Evolutionary conservation across 768 basidiomycete species (phyloP), one percentile per base, ranked within the genome.

Genomic region (Amyloporia xantha): DNA sequence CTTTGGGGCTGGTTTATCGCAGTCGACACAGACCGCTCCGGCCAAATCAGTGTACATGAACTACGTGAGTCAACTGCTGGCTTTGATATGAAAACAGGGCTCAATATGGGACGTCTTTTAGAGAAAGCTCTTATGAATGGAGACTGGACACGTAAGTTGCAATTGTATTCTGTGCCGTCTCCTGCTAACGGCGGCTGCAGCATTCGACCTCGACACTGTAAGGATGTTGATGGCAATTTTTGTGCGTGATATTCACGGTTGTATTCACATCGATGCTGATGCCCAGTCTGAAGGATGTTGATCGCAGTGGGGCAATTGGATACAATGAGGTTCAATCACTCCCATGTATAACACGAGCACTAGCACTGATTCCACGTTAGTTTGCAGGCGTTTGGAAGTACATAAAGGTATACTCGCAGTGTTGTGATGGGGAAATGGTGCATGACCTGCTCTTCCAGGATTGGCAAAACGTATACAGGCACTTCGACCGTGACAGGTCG

Each of bases 161-260:
- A 23, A 13, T 25, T 40, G 38, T 24, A 26, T 33, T 6, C 9
- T 12, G 19, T 19, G 17, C 25, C 12, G n/a, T n/a, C n/a, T n/a
- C n/a, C n/a, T n/a, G n/a, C n/a, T n/a, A n/a, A n/a, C n/a, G n/a
- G n/a, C n/a, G n/a, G n/a, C n/a, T n/a, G n/a, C 47, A 88, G 87
- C 82, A 4, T 91, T 91, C 59, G 89, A 91, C 67, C 68, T 87
- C 48, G 90, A 91, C 59, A 91, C 90, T 21, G 84, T 91, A 64
- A 90, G 88, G 70, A 73, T 91, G 27, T 71, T 91, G 53, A 89
- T 92, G 83, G 73, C 73, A 21, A 78, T 91, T 53, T 91, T 92
- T 64, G 87, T 87, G 48, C 58, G 82, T 63, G 19, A 5, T 46
- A 20, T n/a, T 25, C n/a, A 35, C 17, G 2, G 21, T 38, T 17